Percentiles rank a stretch among this genome's conserved stretches.
Conservation (phyloP, 768 basidiomycete genomes). For the Mycena olivaceomarginata region DNA sequence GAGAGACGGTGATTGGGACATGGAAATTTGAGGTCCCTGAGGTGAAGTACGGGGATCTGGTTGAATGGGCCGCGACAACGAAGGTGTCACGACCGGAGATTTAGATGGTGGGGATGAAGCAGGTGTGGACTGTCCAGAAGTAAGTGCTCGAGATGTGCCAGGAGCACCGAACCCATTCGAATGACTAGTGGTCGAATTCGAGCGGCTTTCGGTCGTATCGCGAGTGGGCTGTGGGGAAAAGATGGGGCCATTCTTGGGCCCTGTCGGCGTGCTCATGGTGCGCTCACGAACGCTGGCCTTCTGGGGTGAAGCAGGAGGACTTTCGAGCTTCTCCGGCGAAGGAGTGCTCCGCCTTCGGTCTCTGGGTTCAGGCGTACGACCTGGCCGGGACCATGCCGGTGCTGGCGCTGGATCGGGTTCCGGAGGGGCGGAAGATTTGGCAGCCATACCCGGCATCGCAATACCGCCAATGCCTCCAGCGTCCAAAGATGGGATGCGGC, state of each 20-base stretch:
- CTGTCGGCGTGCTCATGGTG: conserved; percentile 68
- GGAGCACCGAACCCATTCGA: conserved; percentile 17
- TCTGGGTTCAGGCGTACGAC: conserved; percentile 41
- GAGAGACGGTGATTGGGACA: conserved; percentile 68
- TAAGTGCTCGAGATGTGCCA: conserved; percentile 20
- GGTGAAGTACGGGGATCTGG: conserved; percentile 69
- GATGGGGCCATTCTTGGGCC: conserved; percentile 13
- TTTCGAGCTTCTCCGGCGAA: conserved; percentile 62
- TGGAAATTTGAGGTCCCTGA: conserved; percentile 63
- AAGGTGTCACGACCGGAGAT: conserved; percentile 56
- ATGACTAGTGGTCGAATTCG: conserved; percentile 15
- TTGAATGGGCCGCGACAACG: conserved; percentile 73
- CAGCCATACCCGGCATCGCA: conserved; percentile 84
- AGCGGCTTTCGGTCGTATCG: conserved; percentile 15
- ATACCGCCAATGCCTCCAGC: conserved; percentile 66
- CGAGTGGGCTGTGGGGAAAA: conserved; percentile 26
- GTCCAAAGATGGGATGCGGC: conserved; percentile 87
- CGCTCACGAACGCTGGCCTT: conserved; percentile 67
- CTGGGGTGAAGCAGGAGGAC: conserved; percentile 59
- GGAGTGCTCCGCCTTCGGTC: conserved; percentile 58
- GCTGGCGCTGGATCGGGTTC: conserved; percentile 17
- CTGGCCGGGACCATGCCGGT: conserved; percentile 26
- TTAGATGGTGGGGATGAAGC: conserved; percentile 33
- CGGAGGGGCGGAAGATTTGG: conserved; percentile 23
- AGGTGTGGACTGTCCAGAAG: conserved; percentile 14